Conservation (phyloP, 2,329 filamentous ascomycete genomes). For the Aphanoascus verrucosus region DNA sequence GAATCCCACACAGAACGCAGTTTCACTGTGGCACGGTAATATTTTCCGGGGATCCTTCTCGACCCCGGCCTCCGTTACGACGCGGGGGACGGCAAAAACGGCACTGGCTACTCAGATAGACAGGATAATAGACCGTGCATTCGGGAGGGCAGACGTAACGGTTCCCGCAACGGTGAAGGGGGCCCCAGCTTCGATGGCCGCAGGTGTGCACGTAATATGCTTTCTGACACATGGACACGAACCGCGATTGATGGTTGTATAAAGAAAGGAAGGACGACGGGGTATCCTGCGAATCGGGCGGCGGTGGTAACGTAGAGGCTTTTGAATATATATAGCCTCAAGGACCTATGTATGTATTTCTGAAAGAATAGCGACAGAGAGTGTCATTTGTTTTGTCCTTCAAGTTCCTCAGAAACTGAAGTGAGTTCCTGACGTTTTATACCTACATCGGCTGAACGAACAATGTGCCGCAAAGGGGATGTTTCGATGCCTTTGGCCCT, state of each 20-base stretch:
- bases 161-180: conserved; percentile 15
- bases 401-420: not conserved
- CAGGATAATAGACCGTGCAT: conserved; percentile 13
- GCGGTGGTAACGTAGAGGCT: not conserved
- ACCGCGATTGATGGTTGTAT: not conserved
- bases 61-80: not conserved
- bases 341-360: not conserved
- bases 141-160: conserved; percentile 15
- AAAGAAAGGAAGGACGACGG: not conserved
- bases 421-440: conserved; percentile 8
- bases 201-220: conserved; percentile 16
- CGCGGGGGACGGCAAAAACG: conserved; percentile 14
- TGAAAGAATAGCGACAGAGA: not conserved
- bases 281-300: not conserved
- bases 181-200: conserved; percentile 16
- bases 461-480: not conserved
- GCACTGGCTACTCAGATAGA: conserved; percentile 13
- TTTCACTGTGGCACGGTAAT: not conserved
- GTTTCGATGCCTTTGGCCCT: conserved; percentile 8
- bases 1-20: not conserved
- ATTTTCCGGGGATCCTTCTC: not conserved
- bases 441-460: conserved; percentile 2
- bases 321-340: not conserved
- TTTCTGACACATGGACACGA: conserved; percentile 16
- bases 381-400: not conserved